Percentiles rank a stretch among this genome's conserved stretches.
phyloP scores from a whole-genome alignment of 1,284 basidiomycete species.

The Afroboletus lepidellus region DNA sequence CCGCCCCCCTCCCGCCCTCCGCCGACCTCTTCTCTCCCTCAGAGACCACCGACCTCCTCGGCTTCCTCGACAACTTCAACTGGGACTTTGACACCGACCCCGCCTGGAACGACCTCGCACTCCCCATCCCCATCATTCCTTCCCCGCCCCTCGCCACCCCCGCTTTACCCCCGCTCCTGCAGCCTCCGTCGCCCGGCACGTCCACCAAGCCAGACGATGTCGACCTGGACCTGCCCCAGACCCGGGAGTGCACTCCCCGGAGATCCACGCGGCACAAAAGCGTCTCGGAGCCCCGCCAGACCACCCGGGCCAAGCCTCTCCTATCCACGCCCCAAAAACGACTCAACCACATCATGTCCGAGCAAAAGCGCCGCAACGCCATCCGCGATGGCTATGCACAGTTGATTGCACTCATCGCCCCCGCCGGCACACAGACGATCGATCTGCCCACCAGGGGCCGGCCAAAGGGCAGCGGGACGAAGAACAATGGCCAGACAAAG shows the following conservation, averaged over 20 bases:
- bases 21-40: constrained; percentile 71
- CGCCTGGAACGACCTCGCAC: constrained; percentile 5
- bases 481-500: constrained; percentile 65
- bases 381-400: constrained; percentile 88
- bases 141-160: constrained; percentile 1
- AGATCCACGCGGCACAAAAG: constrained; percentile 24
- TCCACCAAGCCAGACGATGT: constrained; percentile 15
- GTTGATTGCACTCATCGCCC: constrained; percentile 74
- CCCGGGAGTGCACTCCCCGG: constrained; percentile 11
- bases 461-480: constrained; percentile 74
- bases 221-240: neutral
- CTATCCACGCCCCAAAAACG: constrained; percentile 85
- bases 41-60: constrained; percentile 69
- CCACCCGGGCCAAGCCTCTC: constrained; percentile 48
- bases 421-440: constrained; percentile 62
- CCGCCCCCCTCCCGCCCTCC: constrained; percentile 61
- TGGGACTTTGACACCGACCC: constrained; percentile 54
- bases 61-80: constrained; percentile 74
- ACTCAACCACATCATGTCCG: constrained; percentile 91
- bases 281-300: constrained; percentile 21
- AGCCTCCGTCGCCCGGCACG: constrained; percentile 21
- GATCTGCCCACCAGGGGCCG: constrained; percentile 75
- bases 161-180: neutral
- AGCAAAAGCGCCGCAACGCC: constrained; percentile 87
- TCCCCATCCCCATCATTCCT: too few relatives aligned